These are phyloP conservation scores for Zymoseptoria pseudotritici DNA, from an alignment of 2,329 filamentous ascomycete genomes.

Conservation along the genomic window DNA sequence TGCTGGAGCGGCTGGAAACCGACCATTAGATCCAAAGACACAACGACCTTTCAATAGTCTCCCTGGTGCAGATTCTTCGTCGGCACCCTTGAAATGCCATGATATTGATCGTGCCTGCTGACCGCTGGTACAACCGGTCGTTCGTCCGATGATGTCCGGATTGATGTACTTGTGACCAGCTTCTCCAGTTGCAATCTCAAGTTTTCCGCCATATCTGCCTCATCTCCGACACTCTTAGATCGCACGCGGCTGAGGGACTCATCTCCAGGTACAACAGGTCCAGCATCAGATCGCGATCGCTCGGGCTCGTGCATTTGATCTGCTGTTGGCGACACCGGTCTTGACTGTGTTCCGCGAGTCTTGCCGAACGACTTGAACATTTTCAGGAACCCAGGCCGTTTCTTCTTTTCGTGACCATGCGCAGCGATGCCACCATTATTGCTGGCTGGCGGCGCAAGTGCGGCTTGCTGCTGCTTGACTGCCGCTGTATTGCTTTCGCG, in stretches of 20 bases:
- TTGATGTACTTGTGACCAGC: conserved; percentile 10
- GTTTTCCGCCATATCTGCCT: conserved; percentile 8
- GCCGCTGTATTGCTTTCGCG: conserved; percentile 15
- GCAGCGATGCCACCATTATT: background rate
- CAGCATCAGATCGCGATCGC: conserved; percentile 24
- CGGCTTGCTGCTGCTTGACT: conserved; percentile 8
- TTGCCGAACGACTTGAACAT: conserved; percentile 23
- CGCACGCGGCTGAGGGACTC: conserved; percentile 8
- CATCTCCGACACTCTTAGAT: conserved; percentile 17
- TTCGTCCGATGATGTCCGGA: background rate
- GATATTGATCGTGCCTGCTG: conserved; percentile 39
- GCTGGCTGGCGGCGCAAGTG: background rate
- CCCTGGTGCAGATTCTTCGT: conserved; percentile 33
- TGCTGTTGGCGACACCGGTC: conserved; percentile 4
- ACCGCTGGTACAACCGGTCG: conserved; percentile 16
- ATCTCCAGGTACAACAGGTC: conserved; percentile 8
- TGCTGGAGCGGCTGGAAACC: too few relatives aligned
- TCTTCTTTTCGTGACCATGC: conserved; percentile 12
- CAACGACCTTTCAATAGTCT: background rate
- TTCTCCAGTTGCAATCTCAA: conserved; percentile 11
- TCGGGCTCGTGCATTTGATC: conserved; percentile 16
- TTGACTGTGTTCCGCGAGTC: conserved; percentile 5
- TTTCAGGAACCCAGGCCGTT: conserved; percentile 22
- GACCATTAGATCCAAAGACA: too few relatives aligned
- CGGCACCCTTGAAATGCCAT: conserved; percentile 25